Conservation (phyloP, 1,284 basidiomycete species). For the Vanrija pseudolonga region DNA sequence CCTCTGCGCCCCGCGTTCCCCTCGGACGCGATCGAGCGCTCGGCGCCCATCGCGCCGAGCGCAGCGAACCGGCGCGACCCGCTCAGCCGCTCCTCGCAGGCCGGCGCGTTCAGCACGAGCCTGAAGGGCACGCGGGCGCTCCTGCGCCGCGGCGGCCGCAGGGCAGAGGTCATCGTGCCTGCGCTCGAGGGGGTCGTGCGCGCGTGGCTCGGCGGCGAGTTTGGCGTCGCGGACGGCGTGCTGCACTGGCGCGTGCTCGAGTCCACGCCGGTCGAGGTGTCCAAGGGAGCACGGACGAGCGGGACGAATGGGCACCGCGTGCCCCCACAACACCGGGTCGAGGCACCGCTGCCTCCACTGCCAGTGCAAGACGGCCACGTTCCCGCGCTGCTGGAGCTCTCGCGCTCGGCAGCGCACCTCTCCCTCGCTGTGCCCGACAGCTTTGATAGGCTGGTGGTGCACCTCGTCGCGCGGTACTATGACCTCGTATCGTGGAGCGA, state of each 20-base stretch:
- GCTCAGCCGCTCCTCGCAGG: conserved; percentile 7
- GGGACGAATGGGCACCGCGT: conserved; percentile 15
- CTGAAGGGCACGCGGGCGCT: conserved; percentile 44
- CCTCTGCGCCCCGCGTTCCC: conserved; percentile 32
- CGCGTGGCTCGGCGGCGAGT: conserved; percentile 37
- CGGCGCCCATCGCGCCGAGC: conserved; percentile 19
- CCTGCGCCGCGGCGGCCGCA: conserved; percentile 36
- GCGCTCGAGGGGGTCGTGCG: conserved; percentile 34
- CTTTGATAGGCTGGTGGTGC: conserved; percentile 46
- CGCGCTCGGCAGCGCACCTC: conserved; percentile 42
- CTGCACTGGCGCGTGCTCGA: conserved; percentile 40
- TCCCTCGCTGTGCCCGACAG: conserved; percentile 41
- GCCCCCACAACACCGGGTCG: conserved; percentile 28
- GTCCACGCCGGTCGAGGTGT: conserved; percentile 18
- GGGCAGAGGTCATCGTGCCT: conserved; percentile 39
- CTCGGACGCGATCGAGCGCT: conserved; percentile 23
- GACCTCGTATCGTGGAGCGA: conserved; percentile 48
- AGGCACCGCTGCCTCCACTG: conserved; percentile 21
- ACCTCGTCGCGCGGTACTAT: conserved; percentile 46
- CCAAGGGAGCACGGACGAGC: background rate
- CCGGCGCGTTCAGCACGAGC: conserved; percentile 35
- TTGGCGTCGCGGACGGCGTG: conserved; percentile 5
- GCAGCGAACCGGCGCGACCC: conserved; percentile 1
- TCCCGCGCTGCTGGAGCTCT: conserved; percentile 41
- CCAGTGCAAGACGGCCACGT: conserved; percentile 13